These are phyloP conservation scores for Arthrobotrys pseudoclavata DNA, from an alignment of 2,329 filamentous ascomycete genomes.

Conservation along the genomic window DNA sequence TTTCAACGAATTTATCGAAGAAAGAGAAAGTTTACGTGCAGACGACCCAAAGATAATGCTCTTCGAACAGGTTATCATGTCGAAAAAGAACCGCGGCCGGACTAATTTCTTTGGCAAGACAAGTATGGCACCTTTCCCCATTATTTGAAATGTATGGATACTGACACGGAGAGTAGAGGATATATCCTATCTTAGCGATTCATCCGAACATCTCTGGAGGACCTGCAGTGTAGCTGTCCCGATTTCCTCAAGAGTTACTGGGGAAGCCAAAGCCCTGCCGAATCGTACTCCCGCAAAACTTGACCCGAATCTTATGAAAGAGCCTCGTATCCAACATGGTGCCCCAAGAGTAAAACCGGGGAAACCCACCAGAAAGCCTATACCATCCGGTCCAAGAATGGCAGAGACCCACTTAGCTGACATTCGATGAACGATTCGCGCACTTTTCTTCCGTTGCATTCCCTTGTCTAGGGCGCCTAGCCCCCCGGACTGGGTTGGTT, in stretches of 20 bases:
- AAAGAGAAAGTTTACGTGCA: slow-evolving; percentile 77
- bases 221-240: slow-evolving; percentile 71
- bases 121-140: slow-evolving; percentile 65
- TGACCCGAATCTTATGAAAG: slow-evolving; percentile 88
- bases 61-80: slow-evolving; percentile 86
- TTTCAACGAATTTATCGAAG: slow-evolving; percentile 88
- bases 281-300: slow-evolving; percentile 81
- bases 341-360: slow-evolving; percentile 74
- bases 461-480: neutral
- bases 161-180: slow-evolving; percentile 59
- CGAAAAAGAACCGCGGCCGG: slow-evolving; percentile 78
- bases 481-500: neutral
- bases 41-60: slow-evolving; percentile 78
- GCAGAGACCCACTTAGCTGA: slow-evolving; percentile 61
- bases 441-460: neutral
- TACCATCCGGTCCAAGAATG: slow-evolving; percentile 65
- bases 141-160: slow-evolving; percentile 64
- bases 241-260: slow-evolving; percentile 68
- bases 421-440: slow-evolving; percentile 12
- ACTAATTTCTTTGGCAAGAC: slow-evolving; percentile 75
- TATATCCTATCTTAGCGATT: slow-evolving; percentile 78
- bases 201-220: slow-evolving; percentile 83
- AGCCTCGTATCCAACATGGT: slow-evolving; percentile 89
- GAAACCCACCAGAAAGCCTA: slow-evolving; percentile 60
- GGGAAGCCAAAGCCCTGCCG: slow-evolving; percentile 68